phyloP scores from a whole-genome alignment of 148 eudicot species.

The Vaccinium corymbosum region DNA sequence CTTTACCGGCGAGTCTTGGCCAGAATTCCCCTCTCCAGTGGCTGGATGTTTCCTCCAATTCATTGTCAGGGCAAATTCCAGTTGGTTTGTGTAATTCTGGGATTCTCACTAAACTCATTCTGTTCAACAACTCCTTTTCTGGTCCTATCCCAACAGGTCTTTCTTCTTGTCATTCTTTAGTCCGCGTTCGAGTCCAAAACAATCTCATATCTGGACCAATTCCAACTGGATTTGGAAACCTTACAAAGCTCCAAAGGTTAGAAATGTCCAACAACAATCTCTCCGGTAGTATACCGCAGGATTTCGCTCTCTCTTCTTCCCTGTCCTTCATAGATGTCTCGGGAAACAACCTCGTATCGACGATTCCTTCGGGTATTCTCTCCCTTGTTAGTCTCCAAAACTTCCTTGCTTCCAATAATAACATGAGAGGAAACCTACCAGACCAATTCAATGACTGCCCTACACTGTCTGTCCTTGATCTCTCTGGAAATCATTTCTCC shows the following conservation, averaged over 20 bases:
- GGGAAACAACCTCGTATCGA: slow-evolving; percentile 51
- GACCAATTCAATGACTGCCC: slow-evolving; percentile 77
- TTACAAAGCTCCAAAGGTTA: slow-evolving; percentile 66
- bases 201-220: slow-evolving; percentile 63
- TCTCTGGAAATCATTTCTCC: slow-evolving; percentile 72
- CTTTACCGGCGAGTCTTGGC: slow-evolving; percentile 73
- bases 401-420: slow-evolving; percentile 58
- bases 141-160: slow-evolving; percentile 64
- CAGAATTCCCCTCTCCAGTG: slow-evolving; percentile 60
- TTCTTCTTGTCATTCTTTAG: slow-evolving; percentile 56
- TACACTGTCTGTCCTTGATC: slow-evolving; percentile 71
- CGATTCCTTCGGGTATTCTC: slow-evolving; percentile 66
- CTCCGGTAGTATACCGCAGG: slow-evolving; percentile 68
- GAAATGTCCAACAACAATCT: slow-evolving; percentile 71
- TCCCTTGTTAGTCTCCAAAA: slow-evolving; percentile 64
- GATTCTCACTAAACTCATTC: slow-evolving; percentile 76
- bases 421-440: slow-evolving; percentile 61
- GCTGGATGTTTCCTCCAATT: slow-evolving; percentile 85
- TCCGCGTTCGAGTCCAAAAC: slow-evolving; percentile 76
- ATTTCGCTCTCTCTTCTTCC: slow-evolving; percentile 54
- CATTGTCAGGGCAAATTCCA: slow-evolving; percentile 70
- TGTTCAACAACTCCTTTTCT: slow-evolving; percentile 71
- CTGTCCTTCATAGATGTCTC: slow-evolving; percentile 84
- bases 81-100: slow-evolving; percentile 49
- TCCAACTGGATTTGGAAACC: slow-evolving; percentile 70